Percentiles rank a stretch among this genome's conserved stretches.
Evolutionary conservation across 2,329 filamentous ascomycete genomes (phyloP).

Genomic region (Xylariaceae sp.): DNA sequence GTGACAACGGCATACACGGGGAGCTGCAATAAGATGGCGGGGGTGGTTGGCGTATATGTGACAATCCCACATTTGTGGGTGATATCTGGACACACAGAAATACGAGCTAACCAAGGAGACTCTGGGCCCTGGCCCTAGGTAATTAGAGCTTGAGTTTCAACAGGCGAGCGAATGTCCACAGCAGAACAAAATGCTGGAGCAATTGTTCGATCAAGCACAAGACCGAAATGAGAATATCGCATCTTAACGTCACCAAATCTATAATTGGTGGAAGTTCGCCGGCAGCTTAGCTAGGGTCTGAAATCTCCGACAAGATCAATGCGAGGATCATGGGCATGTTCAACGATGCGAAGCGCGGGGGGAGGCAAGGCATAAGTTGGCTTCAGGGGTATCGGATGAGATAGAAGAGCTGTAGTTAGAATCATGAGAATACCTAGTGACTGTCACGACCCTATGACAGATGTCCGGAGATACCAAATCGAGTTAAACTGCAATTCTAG

Average conservation of each 20-base stretch:
- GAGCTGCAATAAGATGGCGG: background rate
- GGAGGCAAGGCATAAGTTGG: constrained; percentile 12
- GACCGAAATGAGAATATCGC: constrained; percentile 7
- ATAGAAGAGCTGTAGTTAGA: too few species aligned
- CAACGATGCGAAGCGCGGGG: constrained; percentile 3
- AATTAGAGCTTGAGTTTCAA: constrained; percentile 1
- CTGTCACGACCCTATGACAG: too few species aligned
- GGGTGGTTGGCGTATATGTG: too few species aligned
- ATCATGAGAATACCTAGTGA: too few species aligned
- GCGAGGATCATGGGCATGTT: constrained; percentile 15
- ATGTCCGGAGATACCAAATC: too few species aligned
- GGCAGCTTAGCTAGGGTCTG: constrained; percentile 10
- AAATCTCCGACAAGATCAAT: constrained; percentile 25
- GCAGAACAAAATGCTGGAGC: constrained; percentile 1
- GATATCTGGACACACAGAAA: too few species aligned
- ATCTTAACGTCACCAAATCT: constrained; percentile 15
- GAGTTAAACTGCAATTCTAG: too few species aligned
- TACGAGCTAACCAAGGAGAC: too few species aligned
- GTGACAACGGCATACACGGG: background rate
- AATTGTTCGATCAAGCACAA: constrained; percentile 10
- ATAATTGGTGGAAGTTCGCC: constrained; percentile 24
- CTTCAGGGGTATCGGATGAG: too few species aligned
- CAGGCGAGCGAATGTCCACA: too few species aligned
- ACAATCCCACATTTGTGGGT: too few species aligned
- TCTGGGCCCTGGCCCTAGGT: too few species aligned